Base-by-base conservation (phyloP, 2,329 filamentous ascomycete species). In the Ceratocystis harringtonii region DNA sequence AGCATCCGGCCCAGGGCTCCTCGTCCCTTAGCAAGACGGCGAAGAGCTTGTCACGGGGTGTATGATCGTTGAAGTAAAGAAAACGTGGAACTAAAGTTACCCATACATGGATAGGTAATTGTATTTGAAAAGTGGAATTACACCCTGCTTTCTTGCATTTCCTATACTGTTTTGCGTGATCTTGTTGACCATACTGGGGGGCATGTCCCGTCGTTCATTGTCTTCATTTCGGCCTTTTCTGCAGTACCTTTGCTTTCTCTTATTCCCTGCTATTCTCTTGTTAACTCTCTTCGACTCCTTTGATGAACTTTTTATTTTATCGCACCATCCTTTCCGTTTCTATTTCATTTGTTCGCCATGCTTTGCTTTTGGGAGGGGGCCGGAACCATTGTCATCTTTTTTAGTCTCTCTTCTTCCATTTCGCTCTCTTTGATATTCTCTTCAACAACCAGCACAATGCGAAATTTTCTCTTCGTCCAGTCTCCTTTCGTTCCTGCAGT, bases 261-360 rank as follows among this genome's bases (percentile, higher is more conserved):
- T 62, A 15, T 50, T 44, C 25, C 17, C 45, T 30, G 15, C 19
- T 50, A 28, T 48, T 2, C 32, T 48, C 3, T 64, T 58, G 25
- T 32, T 58, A 25, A 25, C 19, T 52, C 48, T 50, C 48, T 52
- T 52, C 10, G 48, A 52, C 22, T 25, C 8, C 22, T 43, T n/a
- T 55, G 17, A 57, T 57, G 32, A n/a, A 41, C n/a, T 45, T 64
- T 64, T 43, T 32, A 22, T 64, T 58, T 30, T 52, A 41, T 65
- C 30, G n/a, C 43, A 19, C 41, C n/a, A 32, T 61, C 30, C 41
- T 65, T 30, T 52, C n/a, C 10, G 52, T 55, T 63, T 65, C 30
- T 22, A 61, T 58, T 64, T 43, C 58, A 32, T 57, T 63, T 45
- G 52, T 63, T 60, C 19, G 36, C 45, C 25, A 28, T 64, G 25